Percentiles rank a stretch among this genome's conserved stretches.
These are phyloP conservation scores for Yarrowia sp. DNA, from an alignment of 805 yeast genomes.

Conservation along the genomic window DNA sequence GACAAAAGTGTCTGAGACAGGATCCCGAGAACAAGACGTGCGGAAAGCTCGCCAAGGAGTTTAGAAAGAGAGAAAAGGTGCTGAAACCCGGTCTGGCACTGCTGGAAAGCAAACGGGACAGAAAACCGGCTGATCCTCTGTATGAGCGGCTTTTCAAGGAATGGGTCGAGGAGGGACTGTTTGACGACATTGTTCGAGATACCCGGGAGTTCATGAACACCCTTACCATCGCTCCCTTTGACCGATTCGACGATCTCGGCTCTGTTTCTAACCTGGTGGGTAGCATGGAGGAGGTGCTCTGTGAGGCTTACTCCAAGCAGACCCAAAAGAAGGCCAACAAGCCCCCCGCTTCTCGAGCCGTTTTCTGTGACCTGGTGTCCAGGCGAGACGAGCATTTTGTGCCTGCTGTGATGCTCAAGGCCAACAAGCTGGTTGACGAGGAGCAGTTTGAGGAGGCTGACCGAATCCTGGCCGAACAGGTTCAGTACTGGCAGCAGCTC, in stretches of 20 bases:
- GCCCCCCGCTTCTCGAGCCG: slow-evolving; percentile 46
- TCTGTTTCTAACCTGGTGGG: slow-evolving; percentile 41
- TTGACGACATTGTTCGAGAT: slow-evolving; percentile 41
- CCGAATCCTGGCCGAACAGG: slow-evolving; percentile 41
- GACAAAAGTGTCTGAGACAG: slow-evolving; percentile 70
- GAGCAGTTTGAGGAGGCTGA: slow-evolving; percentile 44
- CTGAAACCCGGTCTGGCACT: slow-evolving; percentile 43
- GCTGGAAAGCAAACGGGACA: slow-evolving; percentile 40
- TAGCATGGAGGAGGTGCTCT: slow-evolving; percentile 52
- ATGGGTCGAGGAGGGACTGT: slow-evolving; percentile 39
- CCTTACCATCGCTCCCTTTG: slow-evolving; percentile 1
- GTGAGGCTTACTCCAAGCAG: slow-evolving; percentile 53
- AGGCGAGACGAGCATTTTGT: slow-evolving; percentile 49
- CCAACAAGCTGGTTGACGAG: slow-evolving; percentile 41
- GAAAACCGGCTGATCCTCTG: slow-evolving; percentile 45
- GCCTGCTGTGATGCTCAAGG: slow-evolving; percentile 49
- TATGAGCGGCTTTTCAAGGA: slow-evolving; percentile 41
- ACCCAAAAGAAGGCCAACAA: slow-evolving; percentile 40
- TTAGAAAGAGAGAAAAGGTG: slow-evolving; percentile 46
- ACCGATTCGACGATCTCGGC: slow-evolving; percentile 16
- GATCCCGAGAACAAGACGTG: slow-evolving; percentile 77
- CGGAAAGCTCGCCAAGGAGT: slow-evolving; percentile 51
- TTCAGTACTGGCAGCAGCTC: slow-evolving; percentile 40
- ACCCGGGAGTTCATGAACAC: slow-evolving; percentile 24
- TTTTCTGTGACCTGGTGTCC: slow-evolving; percentile 47